Evolutionary conservation across 352 stramenopile genomes (phyloP), one percentile per base, ranked within the genome.

Genomic region (Globisporangium carolinianum): DNA sequence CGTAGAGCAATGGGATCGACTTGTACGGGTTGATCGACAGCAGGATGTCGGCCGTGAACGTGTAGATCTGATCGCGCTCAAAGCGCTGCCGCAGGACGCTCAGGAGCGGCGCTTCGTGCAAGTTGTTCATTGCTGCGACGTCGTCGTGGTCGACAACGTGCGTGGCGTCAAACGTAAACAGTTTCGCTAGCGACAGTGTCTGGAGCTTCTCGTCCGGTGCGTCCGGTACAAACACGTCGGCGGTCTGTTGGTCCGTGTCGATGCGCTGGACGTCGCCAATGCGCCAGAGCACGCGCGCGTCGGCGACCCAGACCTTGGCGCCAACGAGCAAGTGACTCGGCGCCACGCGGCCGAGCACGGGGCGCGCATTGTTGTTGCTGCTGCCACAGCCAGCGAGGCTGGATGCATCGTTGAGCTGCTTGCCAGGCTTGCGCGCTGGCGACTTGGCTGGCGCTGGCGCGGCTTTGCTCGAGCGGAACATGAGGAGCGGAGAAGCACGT

Each of bases 1-100:
- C 83, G 57, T 91, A 91, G 3, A 93, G 65, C 60, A 93, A 55
- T n/a, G 83, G 81, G 18, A 93, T 90, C 15, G 71, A 83, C 67
- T 94, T 94, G 79, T 94, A 94, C 58, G 84, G 84, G 47, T 94
- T 94, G 50, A 94, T 86, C 0, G 79, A 91, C 15, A 94, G 69
- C 60, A 94, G 60, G 37, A 92, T 90, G 55, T 94, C 84, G 17
- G 80, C 83, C 18, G 84, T 91, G 64, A 92, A 94, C 24, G 84
- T 94, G 69, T 94, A 94, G 58, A 95, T 96, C 61, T 79, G 68
- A 65, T 93, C 79, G 18, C 55, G 62, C 51, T 88, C 72, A 49
- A 93, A 96, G 18, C 87, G 83, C 60, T 90, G 83, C 7, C 78
- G 75, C 49, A 96, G 58, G 32, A 92, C 75, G 45, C 82, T 74